Evolutionary conservation across 805 yeast species (phyloP), one percentile per base, ranked within the genome.

Genomic region (Teunomyces barrocoloradensis): DNA sequence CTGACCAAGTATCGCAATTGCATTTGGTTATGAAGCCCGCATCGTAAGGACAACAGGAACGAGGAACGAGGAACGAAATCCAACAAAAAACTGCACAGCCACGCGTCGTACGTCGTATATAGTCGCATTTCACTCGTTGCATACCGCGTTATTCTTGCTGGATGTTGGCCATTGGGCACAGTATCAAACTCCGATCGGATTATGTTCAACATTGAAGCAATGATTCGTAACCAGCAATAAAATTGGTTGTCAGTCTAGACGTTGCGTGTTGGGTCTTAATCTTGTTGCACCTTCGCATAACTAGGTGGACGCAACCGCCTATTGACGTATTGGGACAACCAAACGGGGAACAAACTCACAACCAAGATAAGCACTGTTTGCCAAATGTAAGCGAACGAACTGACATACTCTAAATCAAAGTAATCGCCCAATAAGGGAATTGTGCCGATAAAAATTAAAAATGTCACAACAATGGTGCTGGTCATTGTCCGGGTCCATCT

Each of bases 251-350:
- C 11, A 6, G 11, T 32, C 17, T 13, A 15, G 34, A n/a, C 23
- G 25, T 17, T 36, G 34, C 40, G 13, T 47, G 23, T 34, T 25
- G 27, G 27, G 27, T 11, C 7, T 44, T 53, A 83, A 46, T 79
- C 84, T 51, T 87, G 94, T 64, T 91, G 98, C 36, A 94, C 98
- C 65, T 94, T 94, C 6, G 97, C 97, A 65, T 94, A 94, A 60
- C 89, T 89, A 28, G 99, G 99, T 3, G 99, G 98, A 55, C 90
- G 81, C 47, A 94, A 65, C 51, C 74, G 82, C 53, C 96, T 78
- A 60, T 85, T 82, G 13, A 92, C 70, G 3, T 87, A 75, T 65
- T 88, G 88, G 2, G 84, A 83, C 2, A 85, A 70, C 97, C 97
- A 92, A 1, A 92, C 95, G 0, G 99, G 99, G 32, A 89, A 66